Base-by-base conservation (phyloP, 2,329 filamentous ascomycete genomes). In the Epichloe festucae region DNA sequence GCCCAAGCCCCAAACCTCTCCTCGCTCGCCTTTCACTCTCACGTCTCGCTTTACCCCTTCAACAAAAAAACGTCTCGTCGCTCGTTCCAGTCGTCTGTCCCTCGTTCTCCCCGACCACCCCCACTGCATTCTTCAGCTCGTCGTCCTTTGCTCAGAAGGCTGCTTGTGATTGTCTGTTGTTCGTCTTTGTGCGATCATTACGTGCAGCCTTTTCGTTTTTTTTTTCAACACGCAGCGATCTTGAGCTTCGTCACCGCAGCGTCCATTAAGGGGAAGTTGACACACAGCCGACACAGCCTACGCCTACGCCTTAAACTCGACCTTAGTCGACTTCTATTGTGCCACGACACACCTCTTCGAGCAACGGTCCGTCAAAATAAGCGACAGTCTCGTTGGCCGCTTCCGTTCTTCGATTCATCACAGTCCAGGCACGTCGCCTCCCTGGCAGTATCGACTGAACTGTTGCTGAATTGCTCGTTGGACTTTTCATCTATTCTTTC, bases 21-120 rank as follows among this genome's bases (percentile, higher is more conserved):
- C 31, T 54, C 53, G 36, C 54, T 49, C 49, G 41, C 48, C 36
- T 43, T 42, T 48, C 36, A 53, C 57, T 61, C 54, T 50, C 57
- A 54, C 57, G 59, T 57, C 59, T 56, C 52, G 58, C 57, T 57
- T 58, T 59, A 61, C 61, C 61, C 66, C 66, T 69, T 66, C 65
- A 67, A 67, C 65, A 6, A 48, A 27, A 68, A 68, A 67, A 67
- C 54, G 50, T 50, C 48, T 53, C 34, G 65, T 58, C 63, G 57
- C 63, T 69, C 66, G 66, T 69, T 70, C 65, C 66, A 69, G 67
- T 50, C 48, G 40, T 48, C 51, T 48, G 45, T 69, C 67, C 59
- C 62, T 68, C 66, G 56, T 66, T 66, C 63, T 62, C 17, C 55
- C 55, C 58, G 55, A 58, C 58, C 57, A 58, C 59, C 59, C 61